Conservation (phyloP, 1,139 yeast species). For the Suhomyces chickasaworum region DNA sequence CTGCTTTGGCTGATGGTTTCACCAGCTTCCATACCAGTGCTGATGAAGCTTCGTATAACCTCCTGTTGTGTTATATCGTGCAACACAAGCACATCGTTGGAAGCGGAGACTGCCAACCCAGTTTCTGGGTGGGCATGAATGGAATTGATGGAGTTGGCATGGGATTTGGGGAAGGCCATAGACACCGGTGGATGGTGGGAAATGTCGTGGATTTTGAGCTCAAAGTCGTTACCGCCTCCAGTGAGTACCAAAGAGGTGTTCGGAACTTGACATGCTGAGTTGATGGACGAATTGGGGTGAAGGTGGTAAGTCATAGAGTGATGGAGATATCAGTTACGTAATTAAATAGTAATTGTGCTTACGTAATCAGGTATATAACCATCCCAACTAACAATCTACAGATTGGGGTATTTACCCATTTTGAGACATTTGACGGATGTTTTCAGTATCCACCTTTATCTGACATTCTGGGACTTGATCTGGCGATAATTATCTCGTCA, state of each 20-base stretch:
- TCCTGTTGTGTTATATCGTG: conserved; percentile 21
- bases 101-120: conserved; percentile 17
- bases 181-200: conserved; percentile 11
- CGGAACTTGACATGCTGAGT: conserved; percentile 22
- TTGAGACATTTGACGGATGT: too few relatives aligned
- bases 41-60: conserved; percentile 10
- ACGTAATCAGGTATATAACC: conserved; percentile 1
- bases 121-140: conserved; percentile 16
- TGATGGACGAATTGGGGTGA: conserved; percentile 23
- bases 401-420: too few relatives aligned
- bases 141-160: conserved; percentile 23
- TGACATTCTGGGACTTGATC: too few relatives aligned
- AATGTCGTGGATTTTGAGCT: conserved; percentile 22
- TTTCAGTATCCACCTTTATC: too few relatives aligned
- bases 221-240: conserved; percentile 29
- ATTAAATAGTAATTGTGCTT: background rate
- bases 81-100: conserved; percentile 15
- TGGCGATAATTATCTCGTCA: too few relatives aligned
- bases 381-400: too few relatives aligned
- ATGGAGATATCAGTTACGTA: background rate
- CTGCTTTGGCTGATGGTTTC: conserved; percentile 5
- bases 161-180: conserved; percentile 21
- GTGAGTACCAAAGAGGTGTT: conserved; percentile 24
- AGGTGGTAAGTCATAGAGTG: background rate
- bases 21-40: background rate